These are phyloP conservation scores for Ogataea salicorniae DNA, from an alignment of 805 yeast genomes.

Conservation along the genomic window DNA sequence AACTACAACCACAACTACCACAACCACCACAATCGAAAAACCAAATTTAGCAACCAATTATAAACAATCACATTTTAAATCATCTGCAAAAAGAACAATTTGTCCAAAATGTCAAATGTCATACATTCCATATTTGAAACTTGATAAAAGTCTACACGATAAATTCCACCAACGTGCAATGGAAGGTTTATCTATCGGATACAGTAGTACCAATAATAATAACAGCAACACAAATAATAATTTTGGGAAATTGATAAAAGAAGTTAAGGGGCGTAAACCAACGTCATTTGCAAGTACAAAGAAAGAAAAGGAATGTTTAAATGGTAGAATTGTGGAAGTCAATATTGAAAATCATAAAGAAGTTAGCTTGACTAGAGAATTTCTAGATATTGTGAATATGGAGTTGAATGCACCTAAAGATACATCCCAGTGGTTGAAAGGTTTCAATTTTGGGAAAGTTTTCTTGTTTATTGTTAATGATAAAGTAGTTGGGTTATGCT, in stretches of 20 bases:
- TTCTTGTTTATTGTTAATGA: constrained; percentile 43
- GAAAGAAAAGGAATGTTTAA: background rate
- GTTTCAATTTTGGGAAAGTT: constrained; percentile 35
- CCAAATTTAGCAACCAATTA: background rate
- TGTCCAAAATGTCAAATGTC: constrained; percentile 54
- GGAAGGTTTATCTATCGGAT: constrained; percentile 12
- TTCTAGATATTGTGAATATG: constrained; percentile 50
- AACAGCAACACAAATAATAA: background rate
- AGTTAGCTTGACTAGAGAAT: constrained; percentile 31
- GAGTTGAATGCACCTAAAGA: constrained; percentile 54
- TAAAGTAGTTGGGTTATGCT: constrained; percentile 49
- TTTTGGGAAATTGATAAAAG: constrained; percentile 8
- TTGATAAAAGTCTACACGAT: constrained; percentile 44
- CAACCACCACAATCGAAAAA: background rate
- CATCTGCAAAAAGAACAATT: constrained; percentile 19
- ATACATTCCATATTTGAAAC: constrained; percentile 35
- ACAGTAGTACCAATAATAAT: constrained; percentile 1
- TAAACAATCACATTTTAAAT: constrained; percentile 18
- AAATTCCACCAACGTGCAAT: constrained; percentile 46
- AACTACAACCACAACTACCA: no score
- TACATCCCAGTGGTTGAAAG: constrained; percentile 17
- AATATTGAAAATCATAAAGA: constrained; percentile 29
- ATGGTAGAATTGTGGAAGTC: constrained; percentile 31
- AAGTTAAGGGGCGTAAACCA: background rate
- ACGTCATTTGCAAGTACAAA: constrained; percentile 1